Evolutionary conservation across 106 monocot species (phyloP), one percentile per base, ranked within the genome.

Genomic region (Hemerocallis citrina): DNA sequence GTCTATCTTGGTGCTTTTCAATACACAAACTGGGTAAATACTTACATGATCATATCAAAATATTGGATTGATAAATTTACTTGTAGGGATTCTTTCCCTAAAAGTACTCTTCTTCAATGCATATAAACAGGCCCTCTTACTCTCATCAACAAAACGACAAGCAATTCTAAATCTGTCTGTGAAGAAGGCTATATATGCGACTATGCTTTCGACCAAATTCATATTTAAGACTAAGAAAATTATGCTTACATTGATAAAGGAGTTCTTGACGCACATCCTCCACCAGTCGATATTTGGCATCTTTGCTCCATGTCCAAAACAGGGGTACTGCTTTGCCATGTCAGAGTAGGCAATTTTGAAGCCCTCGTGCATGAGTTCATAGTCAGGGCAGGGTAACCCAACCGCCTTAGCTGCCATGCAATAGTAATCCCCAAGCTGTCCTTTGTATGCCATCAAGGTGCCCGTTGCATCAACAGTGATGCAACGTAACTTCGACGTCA

Each of bases 361-460:
- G 30, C 91, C 96, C 67, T 96, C 87, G 44, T 96, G 96, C 96
- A 96, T 96, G 7, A 90, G 70, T 67, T 77, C 82, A 62, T 96
- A 96, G 35, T 96, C 87, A 28, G 96, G 96, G 55, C 96, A 96
- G 3, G 84, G 81, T 66, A 86, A 54, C 16, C 96, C 96, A 11
- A 84, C 81, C 25, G 96, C 34, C 50, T 96, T 96, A 36, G 96
- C 96, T 29, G 96, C 96, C 91, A 87, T 96, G 68, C 96, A 96
- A 55, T 96, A 96, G 67, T 96, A 96, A 64, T 96, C 96, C 34
- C 96, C 96, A 47, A 96, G 87, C 45, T 96, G 79, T 59, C 96
- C 96, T 81, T 96, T 96, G 74, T 96, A 96, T 34, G 96, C 96
- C 31, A 96, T 70, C 13, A 96, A 68, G 65, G 96, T 96, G 0